These are phyloP conservation scores for Metschnikowia sp. DNA, from an alignment of 805 yeast genomes.

Conservation along the genomic window DNA sequence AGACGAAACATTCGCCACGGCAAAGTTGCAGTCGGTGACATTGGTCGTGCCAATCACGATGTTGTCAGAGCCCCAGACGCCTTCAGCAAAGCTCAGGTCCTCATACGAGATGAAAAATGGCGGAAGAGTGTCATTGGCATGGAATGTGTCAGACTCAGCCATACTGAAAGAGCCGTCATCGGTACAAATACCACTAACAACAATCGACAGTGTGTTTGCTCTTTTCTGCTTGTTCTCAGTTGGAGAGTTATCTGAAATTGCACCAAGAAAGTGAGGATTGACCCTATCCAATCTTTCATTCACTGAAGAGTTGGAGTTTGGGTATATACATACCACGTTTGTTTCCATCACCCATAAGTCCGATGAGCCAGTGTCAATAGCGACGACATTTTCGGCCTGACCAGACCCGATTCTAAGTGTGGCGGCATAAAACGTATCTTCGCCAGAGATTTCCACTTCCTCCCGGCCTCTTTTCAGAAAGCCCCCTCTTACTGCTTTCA, in stretches of 20 bases:
- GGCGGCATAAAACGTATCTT: conserved; percentile 8
- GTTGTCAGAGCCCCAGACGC: conserved; percentile 59
- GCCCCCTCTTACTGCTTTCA: too few relatives aligned
- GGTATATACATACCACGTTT: neutral
- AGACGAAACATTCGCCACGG: conserved; percentile 64
- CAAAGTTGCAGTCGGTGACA: conserved; percentile 58
- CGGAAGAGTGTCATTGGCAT: conserved; percentile 36
- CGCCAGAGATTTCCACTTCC: neutral
- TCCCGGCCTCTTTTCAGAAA: too few relatives aligned
- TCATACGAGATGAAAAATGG: conserved; percentile 45
- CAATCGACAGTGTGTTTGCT: neutral
- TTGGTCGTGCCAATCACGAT: conserved; percentile 46
- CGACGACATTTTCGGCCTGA: conserved; percentile 22
- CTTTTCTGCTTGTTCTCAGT: neutral
- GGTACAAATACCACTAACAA: conserved; percentile 29
- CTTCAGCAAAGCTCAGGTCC: conserved; percentile 46
- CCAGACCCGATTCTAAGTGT: conserved; percentile 10
- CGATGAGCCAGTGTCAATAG: conserved; percentile 42
- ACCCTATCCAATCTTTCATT: neutral
- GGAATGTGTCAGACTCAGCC: conserved; percentile 35
- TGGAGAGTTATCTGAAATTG: too few relatives aligned
- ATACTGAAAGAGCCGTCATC: conserved; percentile 48
- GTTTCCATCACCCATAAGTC: conserved; percentile 40
- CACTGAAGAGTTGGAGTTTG: neutral
- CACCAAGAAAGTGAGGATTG: neutral